Evolutionary conservation across 2,329 filamentous ascomycete genomes (phyloP).

Genomic region (Rhynchosporium secalis): DNA sequence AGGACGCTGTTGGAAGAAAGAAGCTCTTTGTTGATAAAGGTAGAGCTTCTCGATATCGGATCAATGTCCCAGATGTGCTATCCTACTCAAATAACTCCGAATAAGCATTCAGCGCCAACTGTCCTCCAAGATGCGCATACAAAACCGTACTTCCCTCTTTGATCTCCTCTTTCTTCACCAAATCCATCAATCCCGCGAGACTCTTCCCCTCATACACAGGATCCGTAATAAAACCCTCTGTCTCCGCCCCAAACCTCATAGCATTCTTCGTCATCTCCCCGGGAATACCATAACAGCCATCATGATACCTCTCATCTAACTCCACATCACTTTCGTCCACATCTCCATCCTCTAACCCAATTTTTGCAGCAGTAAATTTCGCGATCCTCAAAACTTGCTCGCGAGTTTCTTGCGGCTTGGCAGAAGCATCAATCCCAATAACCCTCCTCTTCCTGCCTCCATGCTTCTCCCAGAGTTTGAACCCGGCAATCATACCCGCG

Average conservation of each 20-base stretch:
- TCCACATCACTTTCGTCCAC: slow-evolving; percentile 63
- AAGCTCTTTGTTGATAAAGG: too few relatives aligned
- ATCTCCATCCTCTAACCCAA: slow-evolving; percentile 59
- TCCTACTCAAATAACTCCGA: slow-evolving; percentile 23
- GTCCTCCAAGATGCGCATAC: slow-evolving; percentile 71
- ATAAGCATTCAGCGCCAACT: slow-evolving; percentile 70
- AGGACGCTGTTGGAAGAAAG: too few relatives aligned
- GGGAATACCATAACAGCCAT: slow-evolving; percentile 66
- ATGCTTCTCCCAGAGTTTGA: slow-evolving; percentile 60
- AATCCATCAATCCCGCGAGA: slow-evolving; percentile 68
- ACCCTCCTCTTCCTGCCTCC: slow-evolving; percentile 52
- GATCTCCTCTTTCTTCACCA: slow-evolving; percentile 64
- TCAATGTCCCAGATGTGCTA: too few relatives aligned
- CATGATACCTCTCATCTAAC: slow-evolving; percentile 66
- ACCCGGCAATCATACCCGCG: slow-evolving; percentile 71
- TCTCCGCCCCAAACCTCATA: slow-evolving; percentile 66
- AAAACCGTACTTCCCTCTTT: slow-evolving; percentile 59
- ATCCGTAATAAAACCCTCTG: slow-evolving; percentile 73
- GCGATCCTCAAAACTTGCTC: slow-evolving; percentile 68
- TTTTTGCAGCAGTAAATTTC: slow-evolving; percentile 59
- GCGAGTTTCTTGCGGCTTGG: slow-evolving; percentile 60
- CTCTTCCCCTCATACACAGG: slow-evolving; percentile 78
- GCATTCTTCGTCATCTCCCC: slow-evolving; percentile 65
- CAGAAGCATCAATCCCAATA: slow-evolving; percentile 67
- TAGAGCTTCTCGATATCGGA: too few relatives aligned